These are phyloP conservation scores for Sphagnum contortum DNA, from an alignment of 225 moss, liverwort and hornwort species.

Conservation along the genomic window DNA sequence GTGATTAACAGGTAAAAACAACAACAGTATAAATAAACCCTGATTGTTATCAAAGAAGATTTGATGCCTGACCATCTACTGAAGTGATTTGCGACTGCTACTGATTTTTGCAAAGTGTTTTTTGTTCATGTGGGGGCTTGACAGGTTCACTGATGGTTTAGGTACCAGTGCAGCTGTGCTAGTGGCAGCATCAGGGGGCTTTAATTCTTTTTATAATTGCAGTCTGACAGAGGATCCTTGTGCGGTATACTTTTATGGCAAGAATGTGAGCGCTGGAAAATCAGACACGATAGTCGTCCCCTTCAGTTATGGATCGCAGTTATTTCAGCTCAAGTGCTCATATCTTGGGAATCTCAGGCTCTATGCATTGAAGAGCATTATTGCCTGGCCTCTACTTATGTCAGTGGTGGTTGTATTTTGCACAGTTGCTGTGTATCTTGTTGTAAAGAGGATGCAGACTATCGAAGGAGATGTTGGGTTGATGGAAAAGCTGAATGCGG, in stretches of 20 bases:
- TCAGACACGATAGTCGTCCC: slow-evolving; percentile 22
- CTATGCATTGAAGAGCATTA: slow-evolving; percentile 43
- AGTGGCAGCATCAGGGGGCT: slow-evolving; percentile 9
- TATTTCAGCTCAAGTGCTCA: slow-evolving; percentile 40
- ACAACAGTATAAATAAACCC: too few species aligned
- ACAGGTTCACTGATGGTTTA: slow-evolving; percentile 35
- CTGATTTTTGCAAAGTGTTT: too few species aligned
- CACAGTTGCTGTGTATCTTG: slow-evolving; percentile 61
- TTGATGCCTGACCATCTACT: too few species aligned
- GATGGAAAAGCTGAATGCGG: slow-evolving; percentile 63
- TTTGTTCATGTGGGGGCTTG: too few species aligned
- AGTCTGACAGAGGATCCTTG: slow-evolving; percentile 15
- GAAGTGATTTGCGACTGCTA: too few species aligned
- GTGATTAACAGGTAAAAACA: slow-evolving; percentile 38
- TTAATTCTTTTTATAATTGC: slow-evolving; percentile 46
- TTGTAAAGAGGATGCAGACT: slow-evolving; percentile 76
- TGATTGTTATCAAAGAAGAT: too few species aligned
- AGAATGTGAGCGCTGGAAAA: slow-evolving; percentile 4
- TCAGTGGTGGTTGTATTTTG: slow-evolving; percentile 64
- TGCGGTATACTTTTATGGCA: slow-evolving; percentile 35
- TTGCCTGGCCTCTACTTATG: slow-evolving; percentile 94
- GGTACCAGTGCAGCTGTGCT: slow-evolving; percentile 21
- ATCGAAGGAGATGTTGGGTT: slow-evolving; percentile 56
- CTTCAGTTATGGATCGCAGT: slow-evolving; percentile 51
- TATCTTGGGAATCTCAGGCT: slow-evolving; percentile 18